phyloP scores from a whole-genome alignment of 1,139 yeast species.

The Candida sanyaensis region DNA sequence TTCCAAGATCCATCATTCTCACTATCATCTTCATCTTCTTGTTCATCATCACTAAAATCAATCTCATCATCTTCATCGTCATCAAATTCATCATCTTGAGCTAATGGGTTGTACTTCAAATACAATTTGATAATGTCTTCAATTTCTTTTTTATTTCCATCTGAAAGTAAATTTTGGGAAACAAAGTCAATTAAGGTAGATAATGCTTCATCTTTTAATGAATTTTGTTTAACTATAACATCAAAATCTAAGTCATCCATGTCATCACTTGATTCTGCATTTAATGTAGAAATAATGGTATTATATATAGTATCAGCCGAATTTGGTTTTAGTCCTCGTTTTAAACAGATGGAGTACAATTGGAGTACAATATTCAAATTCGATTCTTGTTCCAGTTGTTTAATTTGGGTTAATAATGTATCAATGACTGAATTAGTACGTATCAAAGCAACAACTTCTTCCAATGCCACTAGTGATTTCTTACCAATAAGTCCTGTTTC shows the following conservation, averaged over 20 bases:
- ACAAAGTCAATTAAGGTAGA: constrained; percentile 37
- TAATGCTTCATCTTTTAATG: constrained; percentile 50
- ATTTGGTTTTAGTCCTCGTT: constrained; percentile 12
- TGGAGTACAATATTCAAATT: constrained; percentile 13
- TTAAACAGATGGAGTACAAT: constrained; percentile 15
- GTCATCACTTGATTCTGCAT: constrained; percentile 9
- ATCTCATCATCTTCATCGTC: constrained; percentile 46
- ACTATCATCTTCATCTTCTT: constrained; percentile 23
- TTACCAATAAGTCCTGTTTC: constrained; percentile 53
- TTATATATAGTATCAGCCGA: constrained; percentile 8
- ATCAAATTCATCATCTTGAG: constrained; percentile 34
- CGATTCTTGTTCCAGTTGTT: neutral
- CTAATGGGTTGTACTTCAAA: constrained; percentile 60
- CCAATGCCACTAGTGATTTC: constrained; percentile 58
- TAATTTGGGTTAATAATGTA: constrained; percentile 11
- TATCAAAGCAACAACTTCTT: constrained; percentile 42
- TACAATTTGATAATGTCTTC: constrained; percentile 32
- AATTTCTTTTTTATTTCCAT: constrained; percentile 12
- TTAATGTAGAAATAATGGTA: constrained; percentile 6
- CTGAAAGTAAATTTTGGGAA: constrained; percentile 11
- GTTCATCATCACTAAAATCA: constrained; percentile 46
- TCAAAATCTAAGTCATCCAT: constrained; percentile 50
- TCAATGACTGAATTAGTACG: constrained; percentile 15
- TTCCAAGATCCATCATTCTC: constrained; percentile 72
- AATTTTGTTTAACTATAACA: constrained; percentile 32